A percentile compares a stretch with the other conserved stretches of the same genome.
These are phyloP conservation scores for Fragilariopsis cylindrus DNA, from an alignment of 108 stramenopile species.

Conservation along the genomic window DNA sequence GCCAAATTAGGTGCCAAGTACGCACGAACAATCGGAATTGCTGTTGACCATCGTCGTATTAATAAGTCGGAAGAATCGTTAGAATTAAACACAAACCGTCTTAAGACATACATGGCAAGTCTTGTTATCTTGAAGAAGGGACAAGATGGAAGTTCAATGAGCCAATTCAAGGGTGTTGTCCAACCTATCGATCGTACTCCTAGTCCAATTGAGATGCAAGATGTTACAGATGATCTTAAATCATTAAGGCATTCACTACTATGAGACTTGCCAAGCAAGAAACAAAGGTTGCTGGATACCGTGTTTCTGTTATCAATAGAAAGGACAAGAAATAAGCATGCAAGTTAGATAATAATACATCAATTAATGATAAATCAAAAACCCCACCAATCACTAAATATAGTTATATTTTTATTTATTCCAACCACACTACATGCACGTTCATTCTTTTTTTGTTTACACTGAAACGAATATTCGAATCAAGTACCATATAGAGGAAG, in stretches of 20 bases:
- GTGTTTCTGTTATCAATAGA: slow-evolving; percentile 68
- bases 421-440: background rate
- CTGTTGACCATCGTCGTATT: slow-evolving; percentile 93
- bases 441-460: no score
- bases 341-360: background rate
- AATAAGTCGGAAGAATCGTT: slow-evolving; percentile 89
- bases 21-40: slow-evolving; percentile 95
- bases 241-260: slow-evolving; percentile 68
- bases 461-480: no score
- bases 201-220: slow-evolving; percentile 76
- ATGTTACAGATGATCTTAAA: slow-evolving; percentile 83
- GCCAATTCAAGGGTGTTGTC: slow-evolving; percentile 62
- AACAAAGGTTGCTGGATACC: slow-evolving; percentile 81
- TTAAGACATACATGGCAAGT: slow-evolving; percentile 94
- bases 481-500: no score
- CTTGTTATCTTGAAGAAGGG: slow-evolving; percentile 93
- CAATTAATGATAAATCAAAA: background rate
- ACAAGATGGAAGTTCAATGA: slow-evolving; percentile 67
- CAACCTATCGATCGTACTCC: slow-evolving; percentile 70
- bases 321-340: slow-evolving; percentile 80
- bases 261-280: slow-evolving; percentile 83
- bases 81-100: slow-evolving; percentile 89
- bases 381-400: background rate
- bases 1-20: slow-evolving; percentile 85
- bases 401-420: no score